phyloP scores from a whole-genome alignment of 1,284 basidiomycete species.

The Porogramme epimiltina region DNA sequence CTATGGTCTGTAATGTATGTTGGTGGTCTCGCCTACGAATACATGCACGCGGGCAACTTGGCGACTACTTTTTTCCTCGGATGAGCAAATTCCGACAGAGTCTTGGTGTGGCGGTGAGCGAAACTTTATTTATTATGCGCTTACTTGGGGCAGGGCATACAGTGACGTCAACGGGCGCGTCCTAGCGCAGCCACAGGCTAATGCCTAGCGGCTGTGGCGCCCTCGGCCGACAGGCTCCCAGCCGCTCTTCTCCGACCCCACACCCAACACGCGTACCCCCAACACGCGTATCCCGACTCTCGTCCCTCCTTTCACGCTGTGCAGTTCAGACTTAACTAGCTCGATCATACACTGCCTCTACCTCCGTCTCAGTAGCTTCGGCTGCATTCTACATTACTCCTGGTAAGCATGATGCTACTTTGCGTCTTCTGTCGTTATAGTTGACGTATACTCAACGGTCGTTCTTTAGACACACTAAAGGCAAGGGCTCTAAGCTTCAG shows the following conservation, averaged over 20 bases:
- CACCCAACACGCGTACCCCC: too few relatives aligned
- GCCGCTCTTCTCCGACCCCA: too few relatives aligned
- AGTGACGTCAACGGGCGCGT: not conserved
- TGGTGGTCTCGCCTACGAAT: not conserved
- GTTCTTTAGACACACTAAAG: conserved; percentile 58
- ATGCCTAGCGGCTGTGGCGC: too few relatives aligned
- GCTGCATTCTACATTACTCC: conserved; percentile 57
- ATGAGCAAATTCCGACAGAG: too few relatives aligned
- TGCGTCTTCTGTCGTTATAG: conserved; percentile 3
- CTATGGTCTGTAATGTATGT: not conserved
- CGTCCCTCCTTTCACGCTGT: not conserved
- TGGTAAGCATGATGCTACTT: conserved; percentile 31
- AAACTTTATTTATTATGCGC: too few relatives aligned
- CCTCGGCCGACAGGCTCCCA: too few relatives aligned
- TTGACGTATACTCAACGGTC: conserved; percentile 35
- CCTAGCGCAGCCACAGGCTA: too few relatives aligned
- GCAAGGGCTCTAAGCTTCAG: conserved; percentile 44
- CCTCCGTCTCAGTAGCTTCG: conserved; percentile 55
- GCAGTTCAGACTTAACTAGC: not conserved
- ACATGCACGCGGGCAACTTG: too few relatives aligned
- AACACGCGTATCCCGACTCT: not conserved
- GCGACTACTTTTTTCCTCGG: too few relatives aligned
- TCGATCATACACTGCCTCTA: conserved; percentile 22
- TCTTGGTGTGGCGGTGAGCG: too few relatives aligned
- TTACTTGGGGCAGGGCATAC: not conserved